phyloP scores from a whole-genome alignment of 2,329 filamentous ascomycete species.

The Alternaria consortialis region DNA sequence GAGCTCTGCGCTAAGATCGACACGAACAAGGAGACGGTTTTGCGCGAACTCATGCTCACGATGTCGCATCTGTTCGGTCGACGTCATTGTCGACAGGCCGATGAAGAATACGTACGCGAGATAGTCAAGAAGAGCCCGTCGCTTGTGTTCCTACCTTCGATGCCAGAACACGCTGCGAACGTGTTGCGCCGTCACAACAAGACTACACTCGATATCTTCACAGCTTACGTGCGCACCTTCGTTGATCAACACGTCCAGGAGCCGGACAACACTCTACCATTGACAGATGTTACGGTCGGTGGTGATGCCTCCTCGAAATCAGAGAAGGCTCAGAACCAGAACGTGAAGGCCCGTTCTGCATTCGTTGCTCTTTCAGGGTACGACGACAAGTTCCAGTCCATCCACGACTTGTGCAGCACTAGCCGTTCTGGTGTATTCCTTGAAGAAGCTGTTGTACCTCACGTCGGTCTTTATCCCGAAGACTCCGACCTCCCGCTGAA shows the following conservation, averaged over 20 bases:
- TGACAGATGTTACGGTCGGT: constrained; percentile 63
- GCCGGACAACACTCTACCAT: constrained; percentile 66
- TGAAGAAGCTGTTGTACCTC: constrained; percentile 76
- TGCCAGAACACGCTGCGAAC: constrained; percentile 66
- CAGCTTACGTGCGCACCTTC: constrained; percentile 73
- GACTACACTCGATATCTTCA: constrained; percentile 72
- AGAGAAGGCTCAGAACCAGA: constrained; percentile 30
- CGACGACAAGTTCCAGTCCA: constrained; percentile 68
- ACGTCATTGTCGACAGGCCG: constrained; percentile 58
- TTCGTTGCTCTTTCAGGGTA: constrained; percentile 78
- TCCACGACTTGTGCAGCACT: constrained; percentile 73
- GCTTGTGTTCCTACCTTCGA: constrained; percentile 69
- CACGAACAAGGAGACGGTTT: constrained; percentile 58
- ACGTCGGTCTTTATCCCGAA: constrained; percentile 68
- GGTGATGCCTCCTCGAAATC: constrained; percentile 37
- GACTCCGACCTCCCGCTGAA: constrained; percentile 66
- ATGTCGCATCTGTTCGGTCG: constrained; percentile 77
- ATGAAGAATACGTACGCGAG: constrained; percentile 58
- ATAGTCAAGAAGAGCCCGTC: constrained; percentile 68
- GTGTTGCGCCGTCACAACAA: constrained; percentile 70
- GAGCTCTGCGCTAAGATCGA: constrained; percentile 67
- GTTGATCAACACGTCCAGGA: constrained; percentile 68
- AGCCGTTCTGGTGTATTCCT: constrained; percentile 75
- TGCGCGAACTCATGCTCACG: constrained; percentile 71
- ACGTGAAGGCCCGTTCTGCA: constrained; percentile 66